Evolutionary conservation across 345 rosid species (phyloP).

Genomic region (Punica granatum): DNA sequence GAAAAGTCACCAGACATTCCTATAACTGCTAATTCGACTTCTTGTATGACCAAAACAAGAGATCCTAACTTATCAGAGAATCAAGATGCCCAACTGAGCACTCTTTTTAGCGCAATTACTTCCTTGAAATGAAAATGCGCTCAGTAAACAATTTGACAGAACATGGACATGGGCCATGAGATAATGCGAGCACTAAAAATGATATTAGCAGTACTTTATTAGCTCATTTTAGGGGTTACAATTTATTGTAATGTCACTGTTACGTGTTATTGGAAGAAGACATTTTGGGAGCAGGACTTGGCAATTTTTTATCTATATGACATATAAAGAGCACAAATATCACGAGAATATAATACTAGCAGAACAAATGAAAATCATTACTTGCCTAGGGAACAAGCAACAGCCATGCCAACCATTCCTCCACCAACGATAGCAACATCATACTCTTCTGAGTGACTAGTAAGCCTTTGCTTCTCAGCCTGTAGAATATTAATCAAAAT

Average conservation of each 20-base stretch:
- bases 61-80: background rate
- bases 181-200: background rate
- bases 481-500: background rate
- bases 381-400: slow-evolving; percentile 88
- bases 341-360: background rate
- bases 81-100: background rate
- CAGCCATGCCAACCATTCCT: slow-evolving; percentile 96
- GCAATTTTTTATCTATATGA: background rate
- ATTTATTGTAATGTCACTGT: background rate
- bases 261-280: background rate
- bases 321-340: background rate
- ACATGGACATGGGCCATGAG: background rate
- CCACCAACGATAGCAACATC: slow-evolving; percentile 94
- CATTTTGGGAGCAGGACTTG: background rate
- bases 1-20: background rate
- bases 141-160: background rate
- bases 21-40: background rate
- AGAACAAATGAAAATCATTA: background rate
- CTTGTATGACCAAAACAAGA: background rate
- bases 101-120: background rate
- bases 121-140: background rate
- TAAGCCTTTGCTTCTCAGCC: slow-evolving; percentile 17
- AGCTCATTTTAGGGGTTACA: background rate
- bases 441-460: slow-evolving; percentile 30
- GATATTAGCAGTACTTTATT: background rate